Base-by-base conservation (phyloP, 306 rosid species). In the Casuarina cunninghamiana region DNA sequence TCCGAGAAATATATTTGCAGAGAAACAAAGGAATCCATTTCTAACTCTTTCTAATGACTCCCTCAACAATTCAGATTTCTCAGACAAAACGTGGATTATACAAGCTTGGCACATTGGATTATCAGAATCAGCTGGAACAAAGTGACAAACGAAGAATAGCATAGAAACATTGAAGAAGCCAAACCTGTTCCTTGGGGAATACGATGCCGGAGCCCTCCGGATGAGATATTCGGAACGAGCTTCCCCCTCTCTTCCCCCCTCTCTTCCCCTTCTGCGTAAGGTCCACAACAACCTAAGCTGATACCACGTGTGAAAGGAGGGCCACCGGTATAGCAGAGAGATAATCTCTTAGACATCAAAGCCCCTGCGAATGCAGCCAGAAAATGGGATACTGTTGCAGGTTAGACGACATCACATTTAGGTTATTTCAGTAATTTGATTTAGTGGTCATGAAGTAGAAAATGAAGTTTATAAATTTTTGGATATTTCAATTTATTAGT, bases 201-300 rank as follows among this genome's bases (percentile, higher is more conserved):
- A 16, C 49, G 71, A 43, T 2, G 37, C 43, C n/a, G 9, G 71
- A n/a, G 68, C 68, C 43, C 43, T 10, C 17, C 43, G 16, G 6
- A 3, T 5, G 12, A 35, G 51, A n/a, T 17, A 67, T 2, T 41
- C 48, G 2, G 16, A 67, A n/a, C n/a, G 72, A 73, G 67, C 76
- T 78, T 58, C 81, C 15, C 15, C 3, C 48, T 55, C 39, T 16
- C 48, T 46, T 35, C 71, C 81, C 15, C 15, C 3, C 48, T 55
- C 39, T 16, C 48, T 46, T 35, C 71, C 9, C 12, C 45, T 48
- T 53, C 8, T 16, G 69, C 80, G 19, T 42, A 67, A 55, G 60
- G 53, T 78, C 61, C 50, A 46, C 81, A 46, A 65, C 42, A 21
- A 65, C 71, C 71, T 26, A 39, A 6, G 21, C 68, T 37, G 5